Percentiles rank a stretch among this genome's conserved stretches.
phyloP scores from a whole-genome alignment of 179 eudicot species.

The Patellifolia procumbens region DNA sequence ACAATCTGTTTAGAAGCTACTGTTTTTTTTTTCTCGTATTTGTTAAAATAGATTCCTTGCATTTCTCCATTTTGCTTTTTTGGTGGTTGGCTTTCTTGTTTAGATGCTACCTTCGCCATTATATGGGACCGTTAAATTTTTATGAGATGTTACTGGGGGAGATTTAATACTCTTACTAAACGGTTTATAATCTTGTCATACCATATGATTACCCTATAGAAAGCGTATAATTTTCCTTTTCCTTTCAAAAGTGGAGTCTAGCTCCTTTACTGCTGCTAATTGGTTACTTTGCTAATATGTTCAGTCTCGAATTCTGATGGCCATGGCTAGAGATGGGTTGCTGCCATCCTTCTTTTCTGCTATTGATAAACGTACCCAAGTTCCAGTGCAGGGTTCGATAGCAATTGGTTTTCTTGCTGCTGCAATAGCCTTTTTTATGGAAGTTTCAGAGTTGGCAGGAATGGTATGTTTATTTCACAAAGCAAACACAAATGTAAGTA shows the following conservation, averaged over 20 bases:
- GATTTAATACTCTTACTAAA: too few species aligned
- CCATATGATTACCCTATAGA: background rate
- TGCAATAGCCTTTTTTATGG: constrained; percentile 58
- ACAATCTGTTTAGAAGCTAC: too few species aligned
- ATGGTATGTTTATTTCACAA: constrained; percentile 47
- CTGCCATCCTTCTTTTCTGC: constrained; percentile 65
- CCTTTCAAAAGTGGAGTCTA: background rate
- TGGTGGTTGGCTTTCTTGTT: too few species aligned
- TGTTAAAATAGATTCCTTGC: too few species aligned
- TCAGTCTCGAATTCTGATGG: constrained; percentile 83
- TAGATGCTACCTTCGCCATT: too few species aligned
- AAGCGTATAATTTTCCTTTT: background rate
- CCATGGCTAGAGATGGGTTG: constrained; percentile 87
- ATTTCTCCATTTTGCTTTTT: too few species aligned
- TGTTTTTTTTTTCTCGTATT: too few species aligned
- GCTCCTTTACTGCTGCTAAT: constrained; percentile 17
- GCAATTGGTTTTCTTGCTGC: constrained; percentile 64
- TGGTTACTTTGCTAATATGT: constrained; percentile 13
- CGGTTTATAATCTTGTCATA: background rate
- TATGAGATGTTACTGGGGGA: too few species aligned
- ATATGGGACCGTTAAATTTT: background rate
- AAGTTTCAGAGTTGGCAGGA: constrained; percentile 65
- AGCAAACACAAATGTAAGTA: background rate
- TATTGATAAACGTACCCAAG: constrained; percentile 59
- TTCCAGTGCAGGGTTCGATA: constrained; percentile 70